Evolutionary conservation across 345 rosid genomes (phyloP).

Genomic region (Citrus maxima): DNA sequence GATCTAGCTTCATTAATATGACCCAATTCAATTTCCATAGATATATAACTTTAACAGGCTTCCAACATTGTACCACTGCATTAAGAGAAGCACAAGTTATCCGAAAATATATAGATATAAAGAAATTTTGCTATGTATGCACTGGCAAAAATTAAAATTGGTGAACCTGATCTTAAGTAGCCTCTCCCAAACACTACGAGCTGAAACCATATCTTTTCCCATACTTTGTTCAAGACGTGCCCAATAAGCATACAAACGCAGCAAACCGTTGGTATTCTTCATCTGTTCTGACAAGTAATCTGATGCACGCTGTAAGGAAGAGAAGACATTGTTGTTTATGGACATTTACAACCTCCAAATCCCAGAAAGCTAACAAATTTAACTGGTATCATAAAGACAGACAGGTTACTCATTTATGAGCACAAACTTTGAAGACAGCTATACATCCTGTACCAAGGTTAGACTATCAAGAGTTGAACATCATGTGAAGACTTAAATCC

Average conservation of each 20-base stretch:
- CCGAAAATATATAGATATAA: neutral
- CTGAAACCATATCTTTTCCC: conserved; percentile 66
- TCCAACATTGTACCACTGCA: conserved; percentile 80
- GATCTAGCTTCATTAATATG: conserved; percentile 74
- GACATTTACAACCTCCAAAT: neutral
- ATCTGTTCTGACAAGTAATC: conserved; percentile 74
- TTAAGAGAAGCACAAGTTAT: neutral
- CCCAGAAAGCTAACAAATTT: neutral
- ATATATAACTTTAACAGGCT: conserved; percentile 79
- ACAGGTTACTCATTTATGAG: neutral
- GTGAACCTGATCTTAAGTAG: conserved; percentile 74
- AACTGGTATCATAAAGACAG: neutral
- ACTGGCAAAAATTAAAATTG: neutral
- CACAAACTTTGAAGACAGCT: neutral
- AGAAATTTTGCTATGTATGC: neutral
- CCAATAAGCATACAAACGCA: conserved; percentile 77
- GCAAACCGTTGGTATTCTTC: conserved; percentile 51
- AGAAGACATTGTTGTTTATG: conserved; percentile 3
- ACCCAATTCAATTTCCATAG: conserved; percentile 76
- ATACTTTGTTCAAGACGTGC: conserved; percentile 65
- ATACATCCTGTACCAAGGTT: neutral
- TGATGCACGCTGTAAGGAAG: conserved; percentile 64
- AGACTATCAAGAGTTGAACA: neutral
- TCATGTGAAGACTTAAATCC: neutral
- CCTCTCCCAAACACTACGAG: conserved; percentile 82